phyloP scores from a whole-genome alignment of 495 filamentous ascomycete species.

The Penicillium paradoxum region DNA sequence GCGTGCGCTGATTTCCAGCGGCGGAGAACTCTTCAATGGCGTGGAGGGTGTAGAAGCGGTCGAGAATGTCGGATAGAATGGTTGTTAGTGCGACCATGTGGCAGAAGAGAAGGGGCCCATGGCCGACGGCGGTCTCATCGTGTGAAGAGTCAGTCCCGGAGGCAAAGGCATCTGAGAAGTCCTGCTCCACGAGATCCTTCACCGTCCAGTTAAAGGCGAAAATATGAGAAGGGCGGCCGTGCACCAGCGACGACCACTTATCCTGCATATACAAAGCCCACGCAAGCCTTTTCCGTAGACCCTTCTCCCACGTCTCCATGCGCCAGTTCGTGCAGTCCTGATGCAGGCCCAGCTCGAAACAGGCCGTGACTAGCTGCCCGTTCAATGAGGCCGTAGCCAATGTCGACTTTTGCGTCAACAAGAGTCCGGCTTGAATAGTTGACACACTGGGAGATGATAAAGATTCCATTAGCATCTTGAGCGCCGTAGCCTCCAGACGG shows the following conservation, averaged over 20 bases:
- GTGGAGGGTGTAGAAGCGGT: constrained; percentile 56
- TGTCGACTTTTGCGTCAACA: constrained; percentile 84
- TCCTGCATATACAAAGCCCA: constrained; percentile 60
- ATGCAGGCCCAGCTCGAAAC: constrained; percentile 53
- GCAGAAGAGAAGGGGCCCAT: constrained; percentile 50
- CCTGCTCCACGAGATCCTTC: constrained; percentile 48
- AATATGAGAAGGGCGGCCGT: constrained; percentile 53
- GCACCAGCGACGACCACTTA: constrained; percentile 54
- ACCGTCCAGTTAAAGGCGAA: constrained; percentile 54
- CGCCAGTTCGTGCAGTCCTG: constrained; percentile 54
- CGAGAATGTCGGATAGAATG: constrained; percentile 57
- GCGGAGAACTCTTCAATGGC: constrained; percentile 50
- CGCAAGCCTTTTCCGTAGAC: constrained; percentile 53
- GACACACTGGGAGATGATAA: constrained; percentile 85
- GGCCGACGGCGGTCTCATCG: constrained; percentile 37
- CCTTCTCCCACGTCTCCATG: constrained; percentile 49
- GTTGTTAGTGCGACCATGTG: constrained; percentile 56
- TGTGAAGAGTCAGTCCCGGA: constrained; percentile 29
- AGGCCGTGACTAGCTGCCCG: constrained; percentile 61
- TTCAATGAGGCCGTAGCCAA: constrained; percentile 83
- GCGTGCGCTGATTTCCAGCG: constrained; percentile 45
- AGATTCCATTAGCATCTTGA: constrained; percentile 66
- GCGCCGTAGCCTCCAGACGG: constrained; percentile 72
- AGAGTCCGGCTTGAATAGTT: constrained; percentile 83
- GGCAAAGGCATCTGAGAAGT: constrained; percentile 41